Evolutionary conservation across 257 asterid species (phyloP), one percentile per base, ranked within the genome.

Genomic region (Parsonsia alboflavescens): DNA sequence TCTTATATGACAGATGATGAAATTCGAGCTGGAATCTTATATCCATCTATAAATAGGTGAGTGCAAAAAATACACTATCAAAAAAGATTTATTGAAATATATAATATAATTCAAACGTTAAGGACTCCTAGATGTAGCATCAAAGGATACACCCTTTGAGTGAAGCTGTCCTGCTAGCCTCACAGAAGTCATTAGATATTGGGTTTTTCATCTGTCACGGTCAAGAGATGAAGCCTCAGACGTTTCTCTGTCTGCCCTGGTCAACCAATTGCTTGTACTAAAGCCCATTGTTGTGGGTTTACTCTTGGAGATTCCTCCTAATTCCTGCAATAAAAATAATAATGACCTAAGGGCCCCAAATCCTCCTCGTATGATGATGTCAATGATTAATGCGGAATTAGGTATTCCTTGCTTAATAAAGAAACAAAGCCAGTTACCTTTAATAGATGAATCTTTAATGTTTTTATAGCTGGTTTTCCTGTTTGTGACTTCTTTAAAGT

Each of bases 41-140:
- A 89, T 84, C 99, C 99, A 72, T 90, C 97, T 61, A 89, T 94
- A 71, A 86, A 94, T 45, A 81, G 96, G 99, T 94, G 81, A 74
- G 77, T 39, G 33, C 62, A 67, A 68, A 33, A 61, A 58, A 2
- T 67, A 22, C 0, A 19, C 44, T 11, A 39, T 44, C 53, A 36
- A 24, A 58, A 68, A 53, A 19, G 16, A 15, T 46, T 46, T 39
- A 33, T 45, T 22, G 42, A 6, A 49, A 13, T 21, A 4, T n/a
- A 46, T 52, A 8, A 53, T 48, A 44, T 22, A 71, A 59, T 28
- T 28, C 50, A 17, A 12, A 44, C 10, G 48, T 21, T n/a, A 10
- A 71, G 28, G 15, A 19, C 4, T 44, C 41, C 69, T 3, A 17
- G 30, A 7, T 24, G 0, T 68, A 22, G 57, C 68, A 78, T 50